These are phyloP conservation scores for Cystofilobasidium macerans DNA, from an alignment of 768 basidiomycete species.

Conservation along the genomic window DNA sequence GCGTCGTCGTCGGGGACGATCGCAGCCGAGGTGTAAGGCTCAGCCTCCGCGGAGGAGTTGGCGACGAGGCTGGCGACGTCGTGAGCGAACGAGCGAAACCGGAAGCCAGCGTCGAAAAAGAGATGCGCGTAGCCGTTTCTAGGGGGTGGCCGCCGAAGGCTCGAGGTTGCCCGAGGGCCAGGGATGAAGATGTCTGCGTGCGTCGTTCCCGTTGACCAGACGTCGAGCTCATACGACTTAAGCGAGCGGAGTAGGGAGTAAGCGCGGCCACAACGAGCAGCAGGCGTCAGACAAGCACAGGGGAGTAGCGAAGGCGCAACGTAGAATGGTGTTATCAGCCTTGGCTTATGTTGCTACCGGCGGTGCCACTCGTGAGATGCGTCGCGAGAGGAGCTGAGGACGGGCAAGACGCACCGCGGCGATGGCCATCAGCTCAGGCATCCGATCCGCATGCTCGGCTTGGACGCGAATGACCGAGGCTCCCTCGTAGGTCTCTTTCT, in stretches of 20 bases:
- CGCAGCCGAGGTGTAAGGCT: not conserved
- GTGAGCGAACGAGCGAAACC: not conserved
- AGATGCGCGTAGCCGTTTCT: not conserved
- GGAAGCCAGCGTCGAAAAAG: not conserved
- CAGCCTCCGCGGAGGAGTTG: not conserved
- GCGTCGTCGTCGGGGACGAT: not conserved
- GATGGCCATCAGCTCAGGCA: constrained; percentile 1
- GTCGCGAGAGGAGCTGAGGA: too few relatives aligned
- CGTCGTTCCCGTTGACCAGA: constrained; percentile 9
- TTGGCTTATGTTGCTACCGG: too few relatives aligned
- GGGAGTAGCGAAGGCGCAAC: too few relatives aligned
- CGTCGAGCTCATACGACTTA: constrained; percentile 21
- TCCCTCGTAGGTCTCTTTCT: not conserved
- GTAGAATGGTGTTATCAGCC: not conserved
- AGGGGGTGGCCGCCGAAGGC: not conserved
- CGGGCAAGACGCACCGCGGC: not conserved
- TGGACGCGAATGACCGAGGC: constrained; percentile 10
- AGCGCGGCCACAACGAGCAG: not conserved
- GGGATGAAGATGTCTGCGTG: not conserved
- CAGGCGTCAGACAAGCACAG: not conserved
- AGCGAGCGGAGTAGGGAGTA: too few relatives aligned
- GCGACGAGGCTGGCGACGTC: not conserved
- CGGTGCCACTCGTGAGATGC: too few relatives aligned
- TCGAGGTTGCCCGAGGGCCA: not conserved
- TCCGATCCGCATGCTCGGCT: not conserved